Base-by-base conservation (phyloP, 2,329 filamentous ascomycete species). In the Aureobasidium zeae region DNA sequence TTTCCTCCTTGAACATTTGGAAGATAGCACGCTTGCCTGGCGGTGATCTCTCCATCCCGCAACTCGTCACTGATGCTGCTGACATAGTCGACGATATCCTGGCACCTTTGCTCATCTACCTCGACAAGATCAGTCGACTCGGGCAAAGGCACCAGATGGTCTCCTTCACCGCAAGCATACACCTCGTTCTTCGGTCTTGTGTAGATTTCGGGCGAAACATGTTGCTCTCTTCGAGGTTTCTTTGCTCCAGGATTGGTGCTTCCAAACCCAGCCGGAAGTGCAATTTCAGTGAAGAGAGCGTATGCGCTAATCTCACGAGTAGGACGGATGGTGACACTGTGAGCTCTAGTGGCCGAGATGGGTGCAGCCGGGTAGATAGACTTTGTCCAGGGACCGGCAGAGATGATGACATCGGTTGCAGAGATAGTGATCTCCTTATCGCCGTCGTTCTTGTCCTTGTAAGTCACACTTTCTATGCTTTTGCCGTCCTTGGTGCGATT, bases 161-260 rank as follows among this genome's bases (percentile, higher is more conserved):
- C 91, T 16, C 86, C 86, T 56, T 95, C 88, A 32, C 87, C 91
- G 58, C 91, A 98, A 1, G 86, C 88, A 61, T 98, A 98, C 9
- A 94, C 82, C 59, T 94, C 88, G 44, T 83, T 76, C 59, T 86
- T 83, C 0, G 88, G 88, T 3, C 91, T 75, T 1, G 91, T 84
- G 60, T 98, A 98, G 49, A 96, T 91, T 62, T 98, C 91, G 0
- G 91, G 91, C 19, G 86, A 80, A 10, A 86, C 86, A 13, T 74
- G 74, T 20, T 78, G 71, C 70, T 63, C 74, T 65, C 56, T 63
- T 59, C 48, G 45, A 11, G 50, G 48, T 13, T 48, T 47, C 20
- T 32, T 36, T 33, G 13, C 37, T 16, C 48, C 54, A 50, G 48
- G 59, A 45, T 55, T 39, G 8, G 16, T n/a, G 69, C 66, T 53